phyloP scores from a whole-genome alignment of 1,139 yeast genomes.

The Yamadazyma jaroonii region DNA sequence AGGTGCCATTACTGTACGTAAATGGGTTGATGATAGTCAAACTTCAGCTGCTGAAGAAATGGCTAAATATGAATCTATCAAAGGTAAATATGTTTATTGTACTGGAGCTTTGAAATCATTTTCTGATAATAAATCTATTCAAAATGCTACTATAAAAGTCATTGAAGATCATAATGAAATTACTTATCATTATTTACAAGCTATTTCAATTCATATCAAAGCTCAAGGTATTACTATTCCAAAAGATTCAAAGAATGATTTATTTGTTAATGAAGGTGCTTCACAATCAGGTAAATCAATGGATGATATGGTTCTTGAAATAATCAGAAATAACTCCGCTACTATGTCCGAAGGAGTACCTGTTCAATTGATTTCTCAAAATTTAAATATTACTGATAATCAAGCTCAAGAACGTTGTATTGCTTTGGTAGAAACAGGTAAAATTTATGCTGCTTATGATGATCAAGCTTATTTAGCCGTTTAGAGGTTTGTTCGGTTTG shows the following conservation, averaged over 20 bases:
- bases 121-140: conserved; percentile 63
- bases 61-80: conserved; percentile 29
- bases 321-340: conserved; percentile 49
- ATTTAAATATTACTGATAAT: conserved; percentile 47
- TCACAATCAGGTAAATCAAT: conserved; percentile 18
- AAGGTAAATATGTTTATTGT: conserved; percentile 58
- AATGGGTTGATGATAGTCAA: conserved; percentile 61
- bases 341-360: conserved; percentile 77
- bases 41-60: conserved; percentile 32
- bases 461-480: conserved; percentile 59
- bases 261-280: conserved; percentile 43
- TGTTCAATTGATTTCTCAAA: conserved; percentile 55
- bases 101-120: conserved; percentile 74
- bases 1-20: conserved; percentile 66
- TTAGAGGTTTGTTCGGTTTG: conserved; percentile 19
- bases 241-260: conserved; percentile 15
- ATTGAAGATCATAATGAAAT: conserved; percentile 74
- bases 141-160: conserved; percentile 58
- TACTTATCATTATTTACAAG: conserved; percentile 71
- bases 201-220: conserved; percentile 59
- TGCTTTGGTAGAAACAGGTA: conserved; percentile 61
- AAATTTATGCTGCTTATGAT: conserved; percentile 64
- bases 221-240: conserved; percentile 38
- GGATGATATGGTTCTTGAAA: conserved; percentile 45
- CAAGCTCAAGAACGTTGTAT: conserved; percentile 49